A percentile compares a stretch with the other conserved stretches of the same genome.
These are phyloP conservation scores for Magnolia kwangsiensis DNA, from an alignment of 164 flowering plant species.

Conservation along the genomic window DNA sequence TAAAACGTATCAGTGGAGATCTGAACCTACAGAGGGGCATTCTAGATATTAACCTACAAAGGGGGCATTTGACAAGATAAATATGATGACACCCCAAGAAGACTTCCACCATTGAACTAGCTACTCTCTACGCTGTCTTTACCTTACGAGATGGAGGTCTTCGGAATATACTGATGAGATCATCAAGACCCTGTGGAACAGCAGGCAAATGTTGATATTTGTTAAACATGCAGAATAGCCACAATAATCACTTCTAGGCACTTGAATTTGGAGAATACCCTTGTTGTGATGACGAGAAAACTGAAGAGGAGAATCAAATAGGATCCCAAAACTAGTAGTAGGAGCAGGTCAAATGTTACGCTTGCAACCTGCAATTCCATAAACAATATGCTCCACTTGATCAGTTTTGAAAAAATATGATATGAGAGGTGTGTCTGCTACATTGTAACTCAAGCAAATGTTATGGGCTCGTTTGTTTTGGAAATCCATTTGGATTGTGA, in stretches of 20 bases:
- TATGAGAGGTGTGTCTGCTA: not conserved
- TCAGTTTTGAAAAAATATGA: not conserved
- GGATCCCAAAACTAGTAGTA: conserved; percentile 84
- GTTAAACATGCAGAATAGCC: not conserved
- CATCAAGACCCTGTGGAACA: conserved; percentile 81
- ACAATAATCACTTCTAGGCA: not conserved
- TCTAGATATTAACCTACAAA: not conserved
- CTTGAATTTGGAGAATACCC: conserved; percentile 41
- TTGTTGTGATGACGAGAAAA: conserved; percentile 82
- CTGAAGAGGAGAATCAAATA: conserved; percentile 84
- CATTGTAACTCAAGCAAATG: not conserved
- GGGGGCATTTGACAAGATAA: not conserved
- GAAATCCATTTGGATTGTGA: too few species aligned
- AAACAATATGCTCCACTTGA: not conserved
- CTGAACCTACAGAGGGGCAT: not conserved
- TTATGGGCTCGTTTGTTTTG: too few species aligned
- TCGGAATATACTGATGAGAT: conserved; percentile 86
- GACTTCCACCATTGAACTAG: not conserved
- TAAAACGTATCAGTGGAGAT: not conserved
- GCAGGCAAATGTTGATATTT: not conserved
- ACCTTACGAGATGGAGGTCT: conserved; percentile 87
- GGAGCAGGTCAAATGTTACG: conserved; percentile 86
- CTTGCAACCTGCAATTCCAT: conserved; percentile 69
- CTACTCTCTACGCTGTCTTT: conserved; percentile 52
- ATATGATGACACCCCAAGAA: not conserved